These are phyloP conservation scores for Aspergillus unguis DNA, from an alignment of 2,329 filamentous ascomycete species.

Conservation along the genomic window DNA sequence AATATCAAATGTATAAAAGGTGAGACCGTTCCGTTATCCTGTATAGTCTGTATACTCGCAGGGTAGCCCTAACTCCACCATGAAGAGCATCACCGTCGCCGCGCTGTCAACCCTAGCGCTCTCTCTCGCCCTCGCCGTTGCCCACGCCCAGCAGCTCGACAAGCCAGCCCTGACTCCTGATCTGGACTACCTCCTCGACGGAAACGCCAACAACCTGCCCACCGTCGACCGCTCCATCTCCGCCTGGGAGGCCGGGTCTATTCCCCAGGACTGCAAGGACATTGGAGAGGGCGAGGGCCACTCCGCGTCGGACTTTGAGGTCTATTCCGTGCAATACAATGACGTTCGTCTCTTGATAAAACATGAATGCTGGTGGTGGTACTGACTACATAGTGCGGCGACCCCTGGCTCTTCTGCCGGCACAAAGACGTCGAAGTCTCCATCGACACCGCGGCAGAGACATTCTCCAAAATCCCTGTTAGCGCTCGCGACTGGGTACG, in stretches of 20 bases:
- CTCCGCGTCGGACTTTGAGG: conserved; percentile 3
- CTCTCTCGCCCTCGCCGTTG: neutral
- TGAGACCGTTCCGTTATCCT: too few species aligned
- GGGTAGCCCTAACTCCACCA: neutral
- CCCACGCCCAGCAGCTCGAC: neutral
- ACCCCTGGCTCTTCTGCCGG: conserved; percentile 10
- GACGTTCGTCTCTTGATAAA: neutral
- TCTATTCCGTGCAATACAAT: conserved; percentile 5
- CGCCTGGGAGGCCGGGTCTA: conserved; percentile 1
- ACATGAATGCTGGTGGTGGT: too few species aligned
- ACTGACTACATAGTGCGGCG: neutral
- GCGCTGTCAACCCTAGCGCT: neutral
- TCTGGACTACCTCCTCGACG: conserved; percentile 9
- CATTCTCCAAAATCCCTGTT: conserved; percentile 2
- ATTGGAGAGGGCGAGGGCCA: conserved; percentile 3
- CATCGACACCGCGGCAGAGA: neutral
- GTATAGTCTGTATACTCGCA: too few species aligned
- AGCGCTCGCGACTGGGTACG: conserved; percentile 6
- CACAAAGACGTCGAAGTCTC: conserved; percentile 2
- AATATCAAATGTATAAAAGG: too few species aligned
- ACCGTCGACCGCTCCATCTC: neutral
- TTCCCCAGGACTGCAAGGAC: conserved; percentile 10
- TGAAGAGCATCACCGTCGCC: neutral
- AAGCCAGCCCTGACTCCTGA: conserved; percentile 9
- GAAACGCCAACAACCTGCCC: conserved; percentile 5